These are phyloP conservation scores for Pseudocercospora macadamiae DNA, from an alignment of 2,329 filamentous ascomycete genomes.

Conservation along the genomic window DNA sequence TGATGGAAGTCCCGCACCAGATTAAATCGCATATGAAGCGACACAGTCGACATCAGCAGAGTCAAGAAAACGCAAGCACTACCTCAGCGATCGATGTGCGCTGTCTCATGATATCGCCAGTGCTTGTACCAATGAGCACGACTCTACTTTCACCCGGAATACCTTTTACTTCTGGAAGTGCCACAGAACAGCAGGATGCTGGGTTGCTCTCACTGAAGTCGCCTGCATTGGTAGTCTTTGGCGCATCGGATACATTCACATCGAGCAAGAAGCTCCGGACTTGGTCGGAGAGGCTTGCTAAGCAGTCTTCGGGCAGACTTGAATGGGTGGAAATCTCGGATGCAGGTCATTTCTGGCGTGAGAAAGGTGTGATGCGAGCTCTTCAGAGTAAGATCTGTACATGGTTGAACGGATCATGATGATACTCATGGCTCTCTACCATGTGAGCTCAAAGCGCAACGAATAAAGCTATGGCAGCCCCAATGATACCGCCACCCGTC, in stretches of 20 bases:
- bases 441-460: no score
- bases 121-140: constrained; percentile 49
- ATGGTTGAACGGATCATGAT: constrained; percentile 27
- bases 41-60: constrained; percentile 20
- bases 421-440: background rate
- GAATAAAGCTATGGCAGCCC: no score
- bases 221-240: constrained; percentile 72
- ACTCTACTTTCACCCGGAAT: constrained; percentile 33
- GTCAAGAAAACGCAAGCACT: constrained; percentile 21
- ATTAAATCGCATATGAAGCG: constrained; percentile 34
- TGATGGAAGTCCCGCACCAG: constrained; percentile 44
- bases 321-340: constrained; percentile 49
- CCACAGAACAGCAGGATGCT: constrained; percentile 4
- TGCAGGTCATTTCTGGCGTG: constrained; percentile 57
- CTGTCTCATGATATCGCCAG: constrained; percentile 53
- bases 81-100: constrained; percentile 24
- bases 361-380: constrained; percentile 39
- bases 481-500: no score
- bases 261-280: constrained; percentile 63
- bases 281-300: constrained; percentile 64
- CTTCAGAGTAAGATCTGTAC: constrained; percentile 29
- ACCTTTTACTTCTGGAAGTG: constrained; percentile 27
- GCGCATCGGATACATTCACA: constrained; percentile 74
- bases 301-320: constrained; percentile 40
- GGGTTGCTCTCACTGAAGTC: constrained; percentile 58